phyloP scores from a whole-genome alignment of 1,139 yeast species.

The Geotrichum candidum region DNA sequence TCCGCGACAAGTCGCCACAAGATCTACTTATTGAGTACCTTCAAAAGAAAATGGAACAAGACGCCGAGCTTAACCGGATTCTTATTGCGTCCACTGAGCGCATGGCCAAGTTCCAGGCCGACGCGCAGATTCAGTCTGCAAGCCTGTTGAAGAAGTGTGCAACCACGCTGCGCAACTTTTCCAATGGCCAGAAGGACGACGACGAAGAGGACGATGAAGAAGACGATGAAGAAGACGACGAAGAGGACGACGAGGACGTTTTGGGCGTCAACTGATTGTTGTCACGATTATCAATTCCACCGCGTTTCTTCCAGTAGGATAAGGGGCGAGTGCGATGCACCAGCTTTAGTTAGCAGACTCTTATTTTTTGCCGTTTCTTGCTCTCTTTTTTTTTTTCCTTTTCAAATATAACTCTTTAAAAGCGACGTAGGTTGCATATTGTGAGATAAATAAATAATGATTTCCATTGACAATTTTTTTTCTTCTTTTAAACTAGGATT shows the following conservation, averaged over 20 bases:
- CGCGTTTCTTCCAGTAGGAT: too few relatives aligned
- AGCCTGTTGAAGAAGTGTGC: conserved; percentile 9
- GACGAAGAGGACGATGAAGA: conserved; percentile 1
- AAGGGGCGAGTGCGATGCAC: too few relatives aligned
- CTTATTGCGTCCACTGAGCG: conserved; percentile 14
- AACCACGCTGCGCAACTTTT: not conserved
- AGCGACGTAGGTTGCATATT: not conserved
- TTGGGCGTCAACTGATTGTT: not conserved
- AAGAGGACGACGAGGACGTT: conserved; percentile 2
- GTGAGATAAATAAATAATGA: not conserved
- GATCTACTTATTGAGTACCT: conserved; percentile 13
- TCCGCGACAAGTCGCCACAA: conserved; percentile 13
- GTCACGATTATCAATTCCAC: too few relatives aligned
- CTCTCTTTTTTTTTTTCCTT: not conserved
- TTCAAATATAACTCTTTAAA: not conserved
- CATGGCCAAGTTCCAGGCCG: conserved; percentile 11
- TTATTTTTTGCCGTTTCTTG: not conserved
- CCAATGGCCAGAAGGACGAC: conserved; percentile 1
- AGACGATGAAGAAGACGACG: too few relatives aligned
- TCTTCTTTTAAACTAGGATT: not conserved
- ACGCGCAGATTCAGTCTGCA: conserved; percentile 15
- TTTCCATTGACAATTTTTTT: not conserved
- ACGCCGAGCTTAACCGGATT: conserved; percentile 11
- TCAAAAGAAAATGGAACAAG: conserved; percentile 14
- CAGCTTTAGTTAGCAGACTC: not conserved